A percentile compares a stretch with the other conserved stretches of the same genome.
Evolutionary conservation across 306 rosid species (phyloP).

Genomic region (Neltuma alba): DNA sequence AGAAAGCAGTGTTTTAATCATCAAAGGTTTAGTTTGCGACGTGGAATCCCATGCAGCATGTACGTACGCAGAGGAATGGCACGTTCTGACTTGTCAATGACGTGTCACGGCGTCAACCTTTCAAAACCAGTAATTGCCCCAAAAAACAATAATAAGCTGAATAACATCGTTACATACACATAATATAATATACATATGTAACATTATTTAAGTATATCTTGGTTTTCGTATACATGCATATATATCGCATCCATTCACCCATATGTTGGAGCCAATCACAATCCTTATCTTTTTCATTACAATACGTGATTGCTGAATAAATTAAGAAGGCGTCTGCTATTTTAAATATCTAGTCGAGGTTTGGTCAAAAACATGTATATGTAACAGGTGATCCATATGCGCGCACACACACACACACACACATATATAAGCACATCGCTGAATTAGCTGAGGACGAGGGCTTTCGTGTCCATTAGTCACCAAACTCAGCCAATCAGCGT

Average conservation of each 20-base stretch:
- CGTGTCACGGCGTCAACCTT: conserved; percentile 21
- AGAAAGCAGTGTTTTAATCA: background rate
- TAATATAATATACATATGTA: too few relatives aligned
- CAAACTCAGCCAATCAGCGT: conserved; percentile 36
- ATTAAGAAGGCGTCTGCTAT: background rate
- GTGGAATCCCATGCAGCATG: background rate
- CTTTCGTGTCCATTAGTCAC: conserved; percentile 28
- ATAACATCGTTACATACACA: background rate
- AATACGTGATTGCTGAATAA: background rate
- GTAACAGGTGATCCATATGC: background rate
- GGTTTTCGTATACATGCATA: background rate
- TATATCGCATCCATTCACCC: conserved; percentile 5
- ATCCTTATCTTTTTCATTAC: conserved; percentile 1
- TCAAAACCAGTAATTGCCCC: background rate
- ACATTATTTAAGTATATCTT: background rate
- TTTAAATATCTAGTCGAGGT: background rate
- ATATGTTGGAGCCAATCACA: conserved; percentile 10
- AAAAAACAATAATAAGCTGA: too few relatives aligned
- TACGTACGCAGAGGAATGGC: background rate
- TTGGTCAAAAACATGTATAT: background rate
- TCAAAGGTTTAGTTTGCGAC: background rate
- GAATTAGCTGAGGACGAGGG: background rate
- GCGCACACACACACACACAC: too few relatives aligned
- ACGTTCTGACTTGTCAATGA: background rate
- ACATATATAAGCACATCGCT: background rate